Percentiles rank a stretch among this genome's conserved stretches.
phyloP scores from a whole-genome alignment of 2,329 filamentous ascomycete species.

The Monosporascus sp. region DNA sequence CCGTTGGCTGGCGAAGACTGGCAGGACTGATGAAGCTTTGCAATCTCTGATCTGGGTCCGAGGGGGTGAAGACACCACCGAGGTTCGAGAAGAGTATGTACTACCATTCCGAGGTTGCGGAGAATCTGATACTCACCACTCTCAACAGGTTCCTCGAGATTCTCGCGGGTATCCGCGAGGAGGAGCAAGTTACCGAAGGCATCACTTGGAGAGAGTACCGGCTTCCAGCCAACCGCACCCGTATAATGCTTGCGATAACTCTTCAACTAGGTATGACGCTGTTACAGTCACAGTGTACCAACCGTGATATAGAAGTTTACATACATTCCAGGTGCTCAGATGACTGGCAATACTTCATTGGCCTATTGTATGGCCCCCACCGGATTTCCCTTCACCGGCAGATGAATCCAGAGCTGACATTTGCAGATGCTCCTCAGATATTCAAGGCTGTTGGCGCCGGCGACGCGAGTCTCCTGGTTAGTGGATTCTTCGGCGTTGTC shows the following conservation, averaged over 20 bases:
- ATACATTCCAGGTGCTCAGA: slow-evolving; percentile 29
- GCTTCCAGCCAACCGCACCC: slow-evolving; percentile 40
- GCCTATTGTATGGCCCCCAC: slow-evolving; percentile 34
- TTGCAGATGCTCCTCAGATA: slow-evolving; percentile 41
- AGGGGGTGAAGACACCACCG: slow-evolving; percentile 32
- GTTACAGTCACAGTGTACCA: not conserved
- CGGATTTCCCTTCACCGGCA: not conserved
- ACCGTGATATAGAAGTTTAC: not conserved
- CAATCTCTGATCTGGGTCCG: slow-evolving; percentile 46
- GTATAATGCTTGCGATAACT: slow-evolving; percentile 42
- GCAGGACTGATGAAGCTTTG: slow-evolving; percentile 38
- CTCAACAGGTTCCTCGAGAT: slow-evolving; percentile 32
- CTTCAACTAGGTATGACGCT: slow-evolving; percentile 37
- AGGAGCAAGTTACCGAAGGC: slow-evolving; percentile 37
- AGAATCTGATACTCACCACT: not conserved
- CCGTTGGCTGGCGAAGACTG: slow-evolving; percentile 41
- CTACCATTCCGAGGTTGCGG: not conserved
- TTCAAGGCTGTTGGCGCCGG: slow-evolving; percentile 45
- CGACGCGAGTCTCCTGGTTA: slow-evolving; percentile 40
- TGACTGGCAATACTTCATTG: slow-evolving; percentile 45
- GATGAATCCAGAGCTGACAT: slow-evolving; percentile 7
- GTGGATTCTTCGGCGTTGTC: slow-evolving; percentile 46
- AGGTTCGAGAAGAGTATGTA: slow-evolving; percentile 29
- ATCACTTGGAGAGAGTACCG: slow-evolving; percentile 41
- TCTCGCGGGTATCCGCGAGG: slow-evolving; percentile 40